Evolutionary conservation across 306 rosid species (phyloP), one percentile per base, ranked within the genome.

Genomic region (Mucuna pruriens): DNA sequence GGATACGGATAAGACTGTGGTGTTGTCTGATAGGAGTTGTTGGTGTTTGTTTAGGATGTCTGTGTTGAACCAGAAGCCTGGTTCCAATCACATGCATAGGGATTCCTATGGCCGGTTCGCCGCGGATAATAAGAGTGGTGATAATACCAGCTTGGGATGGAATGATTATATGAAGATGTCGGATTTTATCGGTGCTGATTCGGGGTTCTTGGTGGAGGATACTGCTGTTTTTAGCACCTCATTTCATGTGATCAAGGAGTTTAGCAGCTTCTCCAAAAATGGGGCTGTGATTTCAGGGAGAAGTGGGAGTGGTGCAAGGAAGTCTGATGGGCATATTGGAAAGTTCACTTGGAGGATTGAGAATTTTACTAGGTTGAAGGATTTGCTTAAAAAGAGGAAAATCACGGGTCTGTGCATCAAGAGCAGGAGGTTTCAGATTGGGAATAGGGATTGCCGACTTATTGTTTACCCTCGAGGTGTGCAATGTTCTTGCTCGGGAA

Each of bases 41-140:
- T 96, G 99, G 99, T 96, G 98, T 83, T 90, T 96, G 89, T 96
- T 96, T 84, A 82, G 99, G 39, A 96, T 92, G 99, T 92, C 99
- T 0, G 97, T 94, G 33, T 89, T 96, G 90, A 96, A 96, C 75
- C 98, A 94, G 87, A 96, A 88, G 88, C 97, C 97, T 0, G 93
- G 94, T 54, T 88, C 85, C 6, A 96, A 96, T 90, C 99, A 96
- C 75, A 93, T 92, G 97, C 99, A 96, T 55, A 91, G 97, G 85
- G 99, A 96, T 78, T 96, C 98, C 3, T 96, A 93, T 85, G 99
- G 98, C 65, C 87, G 98, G 49, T 96, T 96, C 83, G 98, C 98
- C 0, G 97, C 98, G 6, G 99, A 93, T 90, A 96, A 96, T 80
- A 96, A 96, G 91, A 92, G 92, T 34, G 99, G 99, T 76, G 99